Conservation (phyloP, 345 rosid genomes). For the Dipteronia sinensis region DNA sequence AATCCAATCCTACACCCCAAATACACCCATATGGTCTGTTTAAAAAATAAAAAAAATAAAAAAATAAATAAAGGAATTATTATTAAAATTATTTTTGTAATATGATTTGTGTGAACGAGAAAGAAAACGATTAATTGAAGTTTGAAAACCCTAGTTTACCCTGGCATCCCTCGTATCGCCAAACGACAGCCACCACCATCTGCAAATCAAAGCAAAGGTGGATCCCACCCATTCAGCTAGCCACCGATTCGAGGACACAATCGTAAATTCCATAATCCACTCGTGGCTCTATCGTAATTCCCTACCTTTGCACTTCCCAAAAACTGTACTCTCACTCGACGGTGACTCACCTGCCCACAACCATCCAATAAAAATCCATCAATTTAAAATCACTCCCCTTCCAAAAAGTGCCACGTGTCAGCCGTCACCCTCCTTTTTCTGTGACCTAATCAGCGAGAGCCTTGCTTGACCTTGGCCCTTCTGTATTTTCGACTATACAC, state of each 20-base stretch:
- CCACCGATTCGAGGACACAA: conserved; percentile 8
- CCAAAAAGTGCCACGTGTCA: conserved; percentile 11
- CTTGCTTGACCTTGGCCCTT: conserved; percentile 10
- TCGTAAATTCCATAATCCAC: not conserved
- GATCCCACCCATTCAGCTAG: not conserved
- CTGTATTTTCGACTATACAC: not conserved
- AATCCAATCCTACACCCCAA: no score
- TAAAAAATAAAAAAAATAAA: no score
- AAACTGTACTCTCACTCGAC: not conserved
- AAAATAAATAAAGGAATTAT: no score
- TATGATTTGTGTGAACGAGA: no score
- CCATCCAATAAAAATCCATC: not conserved
- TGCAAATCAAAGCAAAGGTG: not conserved
- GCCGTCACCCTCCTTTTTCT: not conserved
- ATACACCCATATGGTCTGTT: no score
- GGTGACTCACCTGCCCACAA: not conserved
- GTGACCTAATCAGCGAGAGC: conserved; percentile 13
- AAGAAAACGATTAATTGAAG: no score
- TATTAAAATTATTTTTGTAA: no score
- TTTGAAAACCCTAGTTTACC: conserved; percentile 8
- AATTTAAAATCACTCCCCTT: not conserved
- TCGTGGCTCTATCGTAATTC: not conserved
- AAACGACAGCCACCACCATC: not conserved
- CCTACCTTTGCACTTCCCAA: not conserved
- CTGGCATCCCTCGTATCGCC: not conserved